phyloP scores from a whole-genome alignment of 176 grass and related monocot species.

The Hyparrhenia diplandra region DNA sequence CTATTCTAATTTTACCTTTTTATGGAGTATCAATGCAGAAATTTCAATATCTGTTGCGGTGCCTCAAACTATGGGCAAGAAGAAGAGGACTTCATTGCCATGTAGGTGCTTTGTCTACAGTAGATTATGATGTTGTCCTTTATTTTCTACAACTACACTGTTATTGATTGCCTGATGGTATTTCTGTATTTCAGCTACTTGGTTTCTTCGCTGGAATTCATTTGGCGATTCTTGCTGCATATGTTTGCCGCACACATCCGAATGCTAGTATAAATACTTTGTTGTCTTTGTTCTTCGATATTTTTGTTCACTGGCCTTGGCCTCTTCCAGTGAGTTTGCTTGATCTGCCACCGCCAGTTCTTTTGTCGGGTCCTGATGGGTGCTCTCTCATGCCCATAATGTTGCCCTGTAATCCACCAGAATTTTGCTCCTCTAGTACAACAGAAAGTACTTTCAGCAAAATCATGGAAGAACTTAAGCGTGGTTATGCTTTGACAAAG shows the following conservation, averaged over 20 bases:
- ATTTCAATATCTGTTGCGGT: slow-evolving; percentile 60
- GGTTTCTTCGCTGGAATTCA: slow-evolving; percentile 75
- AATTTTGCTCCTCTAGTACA: slow-evolving; percentile 56
- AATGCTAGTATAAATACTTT: slow-evolving; percentile 52
- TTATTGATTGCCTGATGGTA: slow-evolving; percentile 21
- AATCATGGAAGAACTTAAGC: slow-evolving; percentile 59
- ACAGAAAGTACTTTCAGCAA: slow-evolving; percentile 66
- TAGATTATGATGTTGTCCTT: slow-evolving; percentile 2
- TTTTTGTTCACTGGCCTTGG: slow-evolving; percentile 62
- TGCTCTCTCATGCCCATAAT: slow-evolving; percentile 65
- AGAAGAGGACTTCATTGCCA: slow-evolving; percentile 65
- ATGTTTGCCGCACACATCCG: slow-evolving; percentile 57
- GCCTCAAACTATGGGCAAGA: slow-evolving; percentile 76
- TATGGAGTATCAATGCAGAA: slow-evolving; percentile 38
- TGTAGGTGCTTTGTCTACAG: slow-evolving; percentile 25
- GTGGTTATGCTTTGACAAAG: slow-evolving; percentile 59
- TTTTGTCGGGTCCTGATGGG: slow-evolving; percentile 40
- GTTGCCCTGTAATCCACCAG: slow-evolving; percentile 53
- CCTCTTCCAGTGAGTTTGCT: slow-evolving; percentile 59
- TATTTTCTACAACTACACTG: neutral
- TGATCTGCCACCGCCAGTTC: slow-evolving; percentile 24
- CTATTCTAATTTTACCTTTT: slow-evolving; percentile 10
- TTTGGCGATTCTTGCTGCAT: slow-evolving; percentile 64
- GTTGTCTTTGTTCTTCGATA: slow-evolving; percentile 52
- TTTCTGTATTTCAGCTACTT: slow-evolving; percentile 44